Base-by-base conservation (phyloP, 768 basidiomycete genomes). In the Tricholoma bakamatsutake region DNA sequence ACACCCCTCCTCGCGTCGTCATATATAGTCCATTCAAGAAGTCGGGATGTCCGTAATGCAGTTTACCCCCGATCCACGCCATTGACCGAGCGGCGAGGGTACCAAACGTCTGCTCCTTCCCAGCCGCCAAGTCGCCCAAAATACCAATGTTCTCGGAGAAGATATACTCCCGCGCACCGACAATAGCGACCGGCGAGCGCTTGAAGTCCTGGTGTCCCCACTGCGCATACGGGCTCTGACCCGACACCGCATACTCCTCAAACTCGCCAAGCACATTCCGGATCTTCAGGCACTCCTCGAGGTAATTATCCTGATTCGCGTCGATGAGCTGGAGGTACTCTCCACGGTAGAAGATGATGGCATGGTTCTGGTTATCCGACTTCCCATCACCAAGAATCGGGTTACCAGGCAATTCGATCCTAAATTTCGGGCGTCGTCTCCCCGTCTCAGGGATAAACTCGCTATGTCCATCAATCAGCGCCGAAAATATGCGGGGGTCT, bases 121-220 rank as follows among this genome's bases (percentile, higher is more conserved):
- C 95, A 58, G 97, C 97, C 40, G 97, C 97, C 45, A 99, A 81
- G 72, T 99, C 97, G 64, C 97, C 97, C 47, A 99, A 80, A 64
- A 98, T 96, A 79, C 97, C 97, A 60, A 98, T 98, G 68, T 98
- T 98, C 76, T 99, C 97, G 52, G 97, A 98, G 76, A 99, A 99
- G 69, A 99, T 98, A 72, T 99, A 99, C 78, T 99, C 96, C 73
- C 97, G 86, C 9, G 97, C 96, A 71, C 96, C 97, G 60, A 99
- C 90, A 60, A 99, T 99, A 13, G 97, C 96, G 18, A 98, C 89
- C 15, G 97, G 97, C 18, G 90, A 71, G 58, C 82, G 82, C 67
- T 83, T 83, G 80, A 96, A 92, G 62, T 97, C 92, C 70, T 90
- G 86, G 65, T 88, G 85, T 57, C 85, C 85, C 82, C 89, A 93